Evolutionary conservation across 2,329 filamentous ascomycete genomes (phyloP).

Genomic region (Neodidymelliopsis sp.): DNA sequence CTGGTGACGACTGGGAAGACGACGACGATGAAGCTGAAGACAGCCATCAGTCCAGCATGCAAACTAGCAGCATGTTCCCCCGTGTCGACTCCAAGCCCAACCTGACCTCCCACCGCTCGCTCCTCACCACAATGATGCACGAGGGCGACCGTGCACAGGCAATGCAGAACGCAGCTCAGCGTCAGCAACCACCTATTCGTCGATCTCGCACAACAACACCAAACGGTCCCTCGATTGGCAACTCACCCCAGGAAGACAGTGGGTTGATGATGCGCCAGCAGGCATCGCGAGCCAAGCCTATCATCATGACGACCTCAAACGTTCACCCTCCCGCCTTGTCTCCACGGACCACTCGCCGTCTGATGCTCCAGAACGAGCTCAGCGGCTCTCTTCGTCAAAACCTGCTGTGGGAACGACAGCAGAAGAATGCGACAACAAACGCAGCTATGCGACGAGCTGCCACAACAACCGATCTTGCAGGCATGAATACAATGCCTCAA

Average conservation of each 20-base stretch:
- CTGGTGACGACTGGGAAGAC: conserved; percentile 60
- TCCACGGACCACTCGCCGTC: conserved; percentile 87
- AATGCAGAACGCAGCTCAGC: conserved; percentile 71
- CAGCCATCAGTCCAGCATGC: conserved; percentile 81
- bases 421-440: conserved; percentile 88
- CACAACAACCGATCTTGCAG: conserved; percentile 82
- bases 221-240: conserved; percentile 71
- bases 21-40: conserved; percentile 75
- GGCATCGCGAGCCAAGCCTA: conserved; percentile 79
- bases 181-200: conserved; percentile 62
- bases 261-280: conserved; percentile 66
- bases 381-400: conserved; percentile 92
- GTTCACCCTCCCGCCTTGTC: conserved; percentile 80
- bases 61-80: conserved; percentile 83
- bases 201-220: conserved; percentile 71
- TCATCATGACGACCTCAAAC: conserved; percentile 74
- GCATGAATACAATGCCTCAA: conserved; percentile 73
- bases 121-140: conserved; percentile 89
- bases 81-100: conserved; percentile 89
- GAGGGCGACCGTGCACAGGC: conserved; percentile 76
- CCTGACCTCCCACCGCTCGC: conserved; percentile 82
- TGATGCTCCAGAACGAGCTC: conserved; percentile 95
- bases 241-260: conserved; percentile 60
- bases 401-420: conserved; percentile 92
- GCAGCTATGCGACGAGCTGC: conserved; percentile 68